phyloP scores from a whole-genome alignment of 2,329 filamentous ascomycete species.

The Seiridium unicorne region DNA sequence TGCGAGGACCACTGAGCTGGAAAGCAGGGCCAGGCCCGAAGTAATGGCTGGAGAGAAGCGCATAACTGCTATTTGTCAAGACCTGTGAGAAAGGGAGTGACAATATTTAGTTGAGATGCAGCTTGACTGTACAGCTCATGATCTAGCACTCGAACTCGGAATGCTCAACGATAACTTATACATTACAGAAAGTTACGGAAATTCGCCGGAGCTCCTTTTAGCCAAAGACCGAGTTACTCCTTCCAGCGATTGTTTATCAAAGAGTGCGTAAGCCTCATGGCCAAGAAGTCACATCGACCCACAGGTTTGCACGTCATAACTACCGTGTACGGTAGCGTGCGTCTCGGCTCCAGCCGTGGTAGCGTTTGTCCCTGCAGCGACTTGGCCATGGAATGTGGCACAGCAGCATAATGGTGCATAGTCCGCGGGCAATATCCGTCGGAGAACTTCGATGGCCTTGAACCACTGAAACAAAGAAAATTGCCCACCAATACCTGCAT shows the following conservation, averaged over 20 bases:
- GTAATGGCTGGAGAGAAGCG: conserved; percentile 18
- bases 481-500: not conserved
- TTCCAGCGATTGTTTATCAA: not conserved
- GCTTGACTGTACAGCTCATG: too few species aligned
- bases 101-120: too few species aligned
- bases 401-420: not conserved
- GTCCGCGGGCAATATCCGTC: too few species aligned
- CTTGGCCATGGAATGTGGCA: not conserved
- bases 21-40: conserved; percentile 13
- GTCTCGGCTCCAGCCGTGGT: not conserved
- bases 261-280: not conserved
- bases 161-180: too few species aligned
- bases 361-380: not conserved
- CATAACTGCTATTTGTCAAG: conserved; percentile 13
- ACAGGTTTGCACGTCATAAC: not conserved
- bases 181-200: not conserved
- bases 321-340: not conserved
- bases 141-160: too few species aligned
- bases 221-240: not conserved
- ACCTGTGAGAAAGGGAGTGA: too few species aligned
- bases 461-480: too few species aligned
- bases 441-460: too few species aligned
- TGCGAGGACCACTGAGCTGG: conserved; percentile 23
- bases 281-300: not conserved
- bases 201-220: not conserved